Conservation (phyloP, 768 basidiomycete species). For the Xerocomellus intermedius region DNA sequence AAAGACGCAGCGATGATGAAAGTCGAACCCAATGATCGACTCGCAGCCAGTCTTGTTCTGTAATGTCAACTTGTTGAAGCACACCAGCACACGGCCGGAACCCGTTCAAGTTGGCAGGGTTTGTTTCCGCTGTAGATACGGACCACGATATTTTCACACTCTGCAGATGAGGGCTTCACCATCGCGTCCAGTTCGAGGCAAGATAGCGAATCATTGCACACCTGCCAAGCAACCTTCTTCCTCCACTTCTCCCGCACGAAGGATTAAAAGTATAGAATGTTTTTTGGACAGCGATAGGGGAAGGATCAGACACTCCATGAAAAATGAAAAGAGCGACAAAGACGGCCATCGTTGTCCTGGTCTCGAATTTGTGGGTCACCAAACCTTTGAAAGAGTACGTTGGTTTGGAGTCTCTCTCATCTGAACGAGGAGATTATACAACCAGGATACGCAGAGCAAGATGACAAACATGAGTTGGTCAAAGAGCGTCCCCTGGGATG, state of each 20-base stretch:
- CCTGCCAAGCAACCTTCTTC: slow-evolving; percentile 9
- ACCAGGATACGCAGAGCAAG: slow-evolving; percentile 27
- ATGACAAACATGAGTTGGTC: slow-evolving; percentile 34
- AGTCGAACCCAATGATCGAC: slow-evolving; percentile 55
- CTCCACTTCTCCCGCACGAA: slow-evolving; percentile 18
- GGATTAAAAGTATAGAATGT: no score
- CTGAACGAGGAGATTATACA: slow-evolving; percentile 37
- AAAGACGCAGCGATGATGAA: slow-evolving; percentile 1
- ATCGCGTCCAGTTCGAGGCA: not conserved
- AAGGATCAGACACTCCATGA: no score
- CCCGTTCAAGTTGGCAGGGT: slow-evolving; percentile 51
- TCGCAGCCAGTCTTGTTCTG: slow-evolving; percentile 49
- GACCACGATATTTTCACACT: no score
- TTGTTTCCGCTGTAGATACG: slow-evolving; percentile 65
- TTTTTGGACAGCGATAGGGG: no score
- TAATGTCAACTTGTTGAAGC: slow-evolving; percentile 52
- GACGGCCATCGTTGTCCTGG: slow-evolving; percentile 9
- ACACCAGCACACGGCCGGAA: slow-evolving; percentile 63
- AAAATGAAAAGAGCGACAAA: slow-evolving; percentile 10
- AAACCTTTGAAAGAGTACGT: slow-evolving; percentile 11
- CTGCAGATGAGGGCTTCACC: no score
- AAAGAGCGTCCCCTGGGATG: slow-evolving; percentile 29
- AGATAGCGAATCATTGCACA: not conserved
- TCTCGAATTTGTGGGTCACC: slow-evolving; percentile 2
- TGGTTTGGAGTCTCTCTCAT: slow-evolving; percentile 12